phyloP scores from a whole-genome alignment of 129 eudicot species.

The Silybum marianum region DNA sequence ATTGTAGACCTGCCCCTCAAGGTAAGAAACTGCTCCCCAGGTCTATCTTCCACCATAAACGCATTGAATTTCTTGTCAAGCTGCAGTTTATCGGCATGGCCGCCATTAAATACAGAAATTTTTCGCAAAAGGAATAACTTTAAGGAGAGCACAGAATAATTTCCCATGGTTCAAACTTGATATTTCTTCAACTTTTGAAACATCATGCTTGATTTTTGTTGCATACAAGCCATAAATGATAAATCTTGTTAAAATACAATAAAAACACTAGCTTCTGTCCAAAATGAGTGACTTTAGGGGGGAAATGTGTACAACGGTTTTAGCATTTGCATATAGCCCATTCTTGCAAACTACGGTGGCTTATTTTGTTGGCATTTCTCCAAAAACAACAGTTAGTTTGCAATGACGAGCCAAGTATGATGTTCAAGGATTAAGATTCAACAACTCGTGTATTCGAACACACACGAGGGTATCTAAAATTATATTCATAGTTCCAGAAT shows the following conservation, averaged over 20 bases:
- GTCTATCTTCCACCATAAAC: slow-evolving; percentile 63
- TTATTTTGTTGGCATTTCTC: neutral
- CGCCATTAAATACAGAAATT: neutral
- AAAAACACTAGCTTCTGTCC: neutral
- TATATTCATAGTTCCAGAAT: neutral
- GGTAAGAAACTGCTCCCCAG: slow-evolving; percentile 62
- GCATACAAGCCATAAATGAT: neutral
- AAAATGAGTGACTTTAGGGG: neutral
- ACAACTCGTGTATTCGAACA: neutral
- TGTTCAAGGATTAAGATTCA: neutral
- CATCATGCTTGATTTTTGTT: neutral
- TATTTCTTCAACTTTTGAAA: neutral
- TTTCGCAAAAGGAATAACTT: neutral
- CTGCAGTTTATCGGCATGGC: slow-evolving; percentile 29
- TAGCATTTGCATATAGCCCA: neutral
- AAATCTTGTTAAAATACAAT: neutral
- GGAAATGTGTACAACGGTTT: neutral
- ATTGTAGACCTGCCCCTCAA: slow-evolving; percentile 45
- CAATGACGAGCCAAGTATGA: neutral
- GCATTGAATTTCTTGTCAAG: slow-evolving; percentile 45
- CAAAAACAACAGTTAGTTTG: neutral
- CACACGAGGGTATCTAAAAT: neutral
- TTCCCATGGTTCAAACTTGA: neutral
- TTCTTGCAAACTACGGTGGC: neutral
- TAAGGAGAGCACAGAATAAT: neutral